Base-by-base conservation (phyloP, 805 yeast species). In the Suhomyces sp. region DNA sequence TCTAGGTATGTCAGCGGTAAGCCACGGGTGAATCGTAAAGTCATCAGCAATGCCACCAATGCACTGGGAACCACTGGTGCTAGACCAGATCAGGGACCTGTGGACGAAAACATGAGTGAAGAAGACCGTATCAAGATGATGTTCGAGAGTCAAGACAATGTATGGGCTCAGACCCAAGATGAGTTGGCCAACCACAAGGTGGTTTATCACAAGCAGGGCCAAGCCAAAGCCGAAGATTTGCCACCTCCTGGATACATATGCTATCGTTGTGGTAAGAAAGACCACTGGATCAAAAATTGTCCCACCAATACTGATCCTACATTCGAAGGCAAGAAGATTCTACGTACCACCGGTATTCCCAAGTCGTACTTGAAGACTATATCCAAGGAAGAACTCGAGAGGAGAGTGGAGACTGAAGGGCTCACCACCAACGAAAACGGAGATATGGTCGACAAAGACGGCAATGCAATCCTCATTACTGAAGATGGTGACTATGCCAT, bases 231-330 rank as follows among this genome's bases (percentile, higher is more conserved):
- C 24, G 96, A 89, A 52, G 92, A 86, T 57, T 79, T 82, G 6
- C 97, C 97, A 8, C 99, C 99, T 1, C 93, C 97, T 6, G 96
- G 96, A 1, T 94, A 94, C 62, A 87, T 93, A 65, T 94, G 99
- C 68, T 93, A 94, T 67, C 79, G 97, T 64, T 94, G 99, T 74
- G 98, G 98, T 47, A 89, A 90, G 68, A 94, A 90, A 51, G 81
- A 80, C 54, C 99, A 94, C 68, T 93, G 96, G 91, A 93, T 94
- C 53, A 88, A 87, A 64, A 89, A 91, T 61, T 94, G 99, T 75
- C 99, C 99, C 0, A 89, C 96, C 3, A 87, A 89, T 62, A 84
- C 82, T 43, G 98, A 93, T 69, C 97, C 97, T 2, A 88, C 84
- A 60, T 91, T 91, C 79, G 98, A 93, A 64, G 96, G 96, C 17